phyloP scores from a whole-genome alignment of 2,329 filamentous ascomycete species.

The Sclerotinia sclerotiorum region DNA sequence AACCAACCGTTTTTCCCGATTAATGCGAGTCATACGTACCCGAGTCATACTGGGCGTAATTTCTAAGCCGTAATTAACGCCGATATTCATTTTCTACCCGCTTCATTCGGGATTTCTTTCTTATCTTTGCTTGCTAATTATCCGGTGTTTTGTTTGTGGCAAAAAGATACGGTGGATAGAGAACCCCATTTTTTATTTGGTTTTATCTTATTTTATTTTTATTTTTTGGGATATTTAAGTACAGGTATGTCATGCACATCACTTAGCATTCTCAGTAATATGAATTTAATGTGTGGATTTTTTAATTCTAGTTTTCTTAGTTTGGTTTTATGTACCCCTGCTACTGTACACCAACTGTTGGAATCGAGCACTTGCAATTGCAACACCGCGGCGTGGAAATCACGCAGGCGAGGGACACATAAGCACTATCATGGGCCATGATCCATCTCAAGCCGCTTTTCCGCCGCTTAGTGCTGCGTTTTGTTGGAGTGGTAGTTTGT shows the following conservation, averaged over 20 bases:
- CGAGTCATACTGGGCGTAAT: neutral
- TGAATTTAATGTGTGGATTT: neutral
- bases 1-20: conserved; percentile 7
- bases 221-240: neutral
- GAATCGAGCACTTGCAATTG: neutral
- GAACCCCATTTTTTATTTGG: neutral
- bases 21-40: conserved; percentile 16
- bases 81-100: neutral
- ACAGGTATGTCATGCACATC: neutral
- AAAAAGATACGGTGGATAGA: neutral
- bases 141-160: neutral
- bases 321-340: conserved; percentile 1
- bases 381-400: neutral
- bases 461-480: neutral
- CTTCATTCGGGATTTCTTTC: too few species aligned
- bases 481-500: conserved; percentile 1
- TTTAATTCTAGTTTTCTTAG: neutral
- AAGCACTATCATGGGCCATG: neutral
- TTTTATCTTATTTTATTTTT: too few species aligned
- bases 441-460: neutral
- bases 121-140: neutral
- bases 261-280: neutral
- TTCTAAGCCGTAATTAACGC: neutral
- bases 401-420: neutral
- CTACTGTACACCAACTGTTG: conserved; percentile 2